Conservation (phyloP, 495 filamentous ascomycete species). For the Clavariopsis aquatica region DNA sequence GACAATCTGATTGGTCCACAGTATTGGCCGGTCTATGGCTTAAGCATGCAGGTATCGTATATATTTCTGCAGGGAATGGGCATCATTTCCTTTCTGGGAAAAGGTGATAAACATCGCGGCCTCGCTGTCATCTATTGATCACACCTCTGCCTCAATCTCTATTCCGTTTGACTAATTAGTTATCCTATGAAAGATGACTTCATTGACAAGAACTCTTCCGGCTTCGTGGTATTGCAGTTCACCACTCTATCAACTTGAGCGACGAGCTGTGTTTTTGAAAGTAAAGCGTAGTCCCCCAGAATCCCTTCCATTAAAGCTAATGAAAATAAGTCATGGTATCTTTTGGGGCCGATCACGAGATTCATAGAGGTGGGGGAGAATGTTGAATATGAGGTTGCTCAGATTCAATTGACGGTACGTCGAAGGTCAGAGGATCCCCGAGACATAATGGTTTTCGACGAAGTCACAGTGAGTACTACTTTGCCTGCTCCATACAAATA, state of each 20-base stretch:
- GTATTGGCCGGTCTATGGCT: no score
- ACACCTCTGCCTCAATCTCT: no score
- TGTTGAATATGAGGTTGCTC: slow-evolving; percentile 59
- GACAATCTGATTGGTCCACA: no score
- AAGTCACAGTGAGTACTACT: slow-evolving; percentile 44
- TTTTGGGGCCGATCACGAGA: slow-evolving; percentile 61
- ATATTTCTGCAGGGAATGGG: not conserved
- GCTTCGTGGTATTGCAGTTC: slow-evolving; percentile 50
- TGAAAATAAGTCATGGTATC: slow-evolving; percentile 57
- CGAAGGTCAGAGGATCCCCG: slow-evolving; percentile 40
- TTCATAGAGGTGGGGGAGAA: slow-evolving; percentile 51
- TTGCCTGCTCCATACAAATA: no score
- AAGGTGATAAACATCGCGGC: not conserved
- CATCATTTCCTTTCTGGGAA: slow-evolving; percentile 1
- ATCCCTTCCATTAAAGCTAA: not conserved
- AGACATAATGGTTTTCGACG: slow-evolving; percentile 48
- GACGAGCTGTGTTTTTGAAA: slow-evolving; percentile 58
- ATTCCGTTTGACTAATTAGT: no score
- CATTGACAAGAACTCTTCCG: slow-evolving; percentile 43
- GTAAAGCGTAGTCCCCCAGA: slow-evolving; percentile 14
- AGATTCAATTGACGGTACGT: slow-evolving; percentile 47
- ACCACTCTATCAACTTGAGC: slow-evolving; percentile 53
- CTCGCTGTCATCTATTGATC: not conserved
- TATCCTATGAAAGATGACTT: slow-evolving; percentile 4
- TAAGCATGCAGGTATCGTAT: slow-evolving; percentile 1